These are phyloP conservation scores for Talaromyces verruculosus DNA, from an alignment of 2,329 filamentous ascomycete species.

Conservation along the genomic window DNA sequence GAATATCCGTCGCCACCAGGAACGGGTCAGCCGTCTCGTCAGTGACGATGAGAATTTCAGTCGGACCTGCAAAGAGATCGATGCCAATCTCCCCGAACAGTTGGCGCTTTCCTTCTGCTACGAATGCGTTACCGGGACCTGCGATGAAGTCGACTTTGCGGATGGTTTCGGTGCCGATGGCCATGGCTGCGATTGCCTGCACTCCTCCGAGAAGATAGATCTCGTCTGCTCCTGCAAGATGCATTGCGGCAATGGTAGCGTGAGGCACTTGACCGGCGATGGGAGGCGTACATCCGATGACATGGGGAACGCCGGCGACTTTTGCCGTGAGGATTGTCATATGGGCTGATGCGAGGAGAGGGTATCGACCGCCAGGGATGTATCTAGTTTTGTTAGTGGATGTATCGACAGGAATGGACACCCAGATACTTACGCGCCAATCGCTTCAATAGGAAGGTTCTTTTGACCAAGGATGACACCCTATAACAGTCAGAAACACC, in stretches of 20 bases:
- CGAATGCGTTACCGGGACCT: conserved; percentile 56
- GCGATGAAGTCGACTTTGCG: conserved; percentile 54
- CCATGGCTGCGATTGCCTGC: conserved; percentile 56
- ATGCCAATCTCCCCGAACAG: conserved; percentile 57
- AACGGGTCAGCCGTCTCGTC: conserved; percentile 51
- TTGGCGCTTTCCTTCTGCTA: conserved; percentile 56
- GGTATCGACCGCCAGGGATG: conserved; percentile 55
- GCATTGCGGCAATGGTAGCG: conserved; percentile 53
- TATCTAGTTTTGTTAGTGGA: conserved; percentile 31
- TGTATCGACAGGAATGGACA: background rate
- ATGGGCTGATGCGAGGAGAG: conserved; percentile 55
- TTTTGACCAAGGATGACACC: conserved; percentile 55
- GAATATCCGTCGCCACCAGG: conserved; percentile 48
- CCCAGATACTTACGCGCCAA: conserved; percentile 43
- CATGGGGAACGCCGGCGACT: conserved; percentile 53
- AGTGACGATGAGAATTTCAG: conserved; percentile 54
- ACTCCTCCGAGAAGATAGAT: conserved; percentile 55
- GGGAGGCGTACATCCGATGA: conserved; percentile 55
- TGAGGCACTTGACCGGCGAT: conserved; percentile 50
- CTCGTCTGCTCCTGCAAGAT: conserved; percentile 52
- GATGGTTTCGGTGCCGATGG: conserved; percentile 51
- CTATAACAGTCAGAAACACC: conserved; percentile 29
- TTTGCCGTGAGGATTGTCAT: conserved; percentile 60
- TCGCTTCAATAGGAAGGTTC: conserved; percentile 50
- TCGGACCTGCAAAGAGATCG: conserved; percentile 56